Conservation (phyloP, 176 grass and related monocot species). For the Eremochloa ophiuroides region DNA sequence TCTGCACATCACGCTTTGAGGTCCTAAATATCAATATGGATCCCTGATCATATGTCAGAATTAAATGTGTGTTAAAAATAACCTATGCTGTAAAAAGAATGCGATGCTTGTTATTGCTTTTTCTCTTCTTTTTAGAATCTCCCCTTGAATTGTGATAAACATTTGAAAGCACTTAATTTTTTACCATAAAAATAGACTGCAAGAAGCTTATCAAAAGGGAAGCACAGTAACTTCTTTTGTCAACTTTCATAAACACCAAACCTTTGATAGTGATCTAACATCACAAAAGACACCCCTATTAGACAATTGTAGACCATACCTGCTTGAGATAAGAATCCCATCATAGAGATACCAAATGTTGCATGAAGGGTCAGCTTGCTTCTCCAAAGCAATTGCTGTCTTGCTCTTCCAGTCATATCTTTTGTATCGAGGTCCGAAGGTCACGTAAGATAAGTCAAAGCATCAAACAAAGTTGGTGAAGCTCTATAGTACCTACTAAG, state of each 20-base stretch:
- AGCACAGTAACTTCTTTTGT: neutral
- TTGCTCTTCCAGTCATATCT: slow-evolving; percentile 22
- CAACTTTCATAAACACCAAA: neutral
- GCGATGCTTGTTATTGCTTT: neutral
- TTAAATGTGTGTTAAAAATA: neutral
- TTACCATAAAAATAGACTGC: too few species aligned
- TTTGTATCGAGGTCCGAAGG: neutral
- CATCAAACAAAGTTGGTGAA: neutral
- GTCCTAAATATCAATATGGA: neutral
- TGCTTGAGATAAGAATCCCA: slow-evolving; percentile 10
- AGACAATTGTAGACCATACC: neutral
- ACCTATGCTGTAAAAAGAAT: neutral
- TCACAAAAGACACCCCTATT: neutral
- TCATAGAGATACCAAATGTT: slow-evolving; percentile 16
- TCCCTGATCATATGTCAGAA: neutral
- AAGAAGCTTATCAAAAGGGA: neutral
- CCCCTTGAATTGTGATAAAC: neutral
- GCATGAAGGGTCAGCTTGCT: slow-evolving; percentile 19
- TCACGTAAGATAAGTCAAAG: neutral
- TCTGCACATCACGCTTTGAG: neutral
- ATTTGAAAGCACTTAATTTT: too few species aligned
- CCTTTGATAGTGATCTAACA: neutral
- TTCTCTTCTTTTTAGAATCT: neutral
- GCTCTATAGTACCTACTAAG: neutral
- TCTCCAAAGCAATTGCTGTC: slow-evolving; percentile 7